phyloP scores from a whole-genome alignment of 495 filamentous ascomycete species.

The Antarctomyces pellizariae region DNA sequence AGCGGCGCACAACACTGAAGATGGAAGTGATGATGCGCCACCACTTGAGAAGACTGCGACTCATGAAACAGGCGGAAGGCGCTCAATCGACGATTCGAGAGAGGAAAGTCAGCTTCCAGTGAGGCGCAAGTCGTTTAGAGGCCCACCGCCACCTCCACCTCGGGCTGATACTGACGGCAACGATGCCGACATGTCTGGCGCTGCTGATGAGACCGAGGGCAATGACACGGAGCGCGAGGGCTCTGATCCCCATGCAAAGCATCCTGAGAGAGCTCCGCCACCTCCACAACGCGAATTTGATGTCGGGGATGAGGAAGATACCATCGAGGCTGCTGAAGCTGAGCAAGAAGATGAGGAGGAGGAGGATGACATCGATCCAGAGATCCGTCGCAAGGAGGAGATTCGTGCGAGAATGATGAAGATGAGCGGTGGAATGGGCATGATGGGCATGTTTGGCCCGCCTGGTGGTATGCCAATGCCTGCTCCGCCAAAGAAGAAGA shows the following conservation, averaged over 20 bases:
- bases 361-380: conserved; percentile 81
- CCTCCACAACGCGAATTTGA: conserved; percentile 17
- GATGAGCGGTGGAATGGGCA: conserved; percentile 95
- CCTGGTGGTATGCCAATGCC: conserved; percentile 40
- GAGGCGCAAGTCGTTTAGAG: conserved; percentile 30
- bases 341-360: conserved; percentile 50
- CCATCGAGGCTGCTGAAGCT: conserved; percentile 27
- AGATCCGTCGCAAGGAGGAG: conserved; percentile 67
- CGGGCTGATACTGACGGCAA: conserved; percentile 48
- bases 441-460: conserved; percentile 81
- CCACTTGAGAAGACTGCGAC: conserved; percentile 24
- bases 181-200: conserved; percentile 75
- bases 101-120: conserved; percentile 20
- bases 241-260: conserved; percentile 36
- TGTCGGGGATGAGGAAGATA: conserved; percentile 19
- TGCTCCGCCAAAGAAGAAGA: conserved; percentile 39
- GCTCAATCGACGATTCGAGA: conserved; percentile 30
- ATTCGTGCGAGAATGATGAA: conserved; percentile 89
- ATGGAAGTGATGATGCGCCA: conserved; percentile 16
- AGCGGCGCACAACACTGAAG: conserved; percentile 16
- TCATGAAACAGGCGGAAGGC: conserved; percentile 27
- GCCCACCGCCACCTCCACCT: conserved; percentile 19
- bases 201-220: conserved; percentile 62
- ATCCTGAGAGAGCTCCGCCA: conserved; percentile 9
- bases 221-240: conserved; percentile 58